Evolutionary conservation across 2,329 filamentous ascomycete genomes (phyloP), one percentile per base, ranked within the genome.

Genomic region (Neoarthrinium moseri): DNA sequence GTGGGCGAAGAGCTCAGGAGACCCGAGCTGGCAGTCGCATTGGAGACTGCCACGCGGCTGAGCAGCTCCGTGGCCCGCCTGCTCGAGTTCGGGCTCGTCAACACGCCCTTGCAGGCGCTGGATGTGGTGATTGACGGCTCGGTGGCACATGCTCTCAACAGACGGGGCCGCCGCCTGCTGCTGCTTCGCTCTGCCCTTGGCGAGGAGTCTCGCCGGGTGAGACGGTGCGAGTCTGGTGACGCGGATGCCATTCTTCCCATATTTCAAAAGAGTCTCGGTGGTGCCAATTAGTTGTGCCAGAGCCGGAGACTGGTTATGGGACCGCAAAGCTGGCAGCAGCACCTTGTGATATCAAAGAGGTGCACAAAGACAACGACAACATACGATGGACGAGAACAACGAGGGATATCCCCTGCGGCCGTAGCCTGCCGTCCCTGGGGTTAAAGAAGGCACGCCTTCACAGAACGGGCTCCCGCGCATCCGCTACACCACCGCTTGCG

Each of bases 81-180:
- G 22, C 69, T 69, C 10, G 72, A 69, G 49, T 74, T 71, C 3
- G 75, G 68, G 42, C 65, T 73, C 12, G 74, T 72, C 35, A 81
- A 63, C 30, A 79, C 69, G 45, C 74, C 73, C 43, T 73, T 68
- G 50, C 73, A 77, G 26, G 73, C 73, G 52, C 75, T 79, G 24
- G 77, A 78, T 4, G 75, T 71, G 11, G 77, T 81, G 52, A 83
- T 74, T 22, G 77, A 80, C 4, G 80, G 78, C 50, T 78, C 78
- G 10, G 79, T 83, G 24, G 74, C 75, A 44, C 70, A 72, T 22
- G 79, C 75, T 48, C 80, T 70, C 34, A 81, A 66, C 33, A 83
- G 68, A 41, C 73, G 72, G 27, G 80, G 80, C 48, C 78, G 70
- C 52, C 75, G 68, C 47, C 68, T 63, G 46, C 58, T 56, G 24